Evolutionary conservation across 441 rosid genomes (phyloP).

Genomic region (Manihot esculenta): DNA sequence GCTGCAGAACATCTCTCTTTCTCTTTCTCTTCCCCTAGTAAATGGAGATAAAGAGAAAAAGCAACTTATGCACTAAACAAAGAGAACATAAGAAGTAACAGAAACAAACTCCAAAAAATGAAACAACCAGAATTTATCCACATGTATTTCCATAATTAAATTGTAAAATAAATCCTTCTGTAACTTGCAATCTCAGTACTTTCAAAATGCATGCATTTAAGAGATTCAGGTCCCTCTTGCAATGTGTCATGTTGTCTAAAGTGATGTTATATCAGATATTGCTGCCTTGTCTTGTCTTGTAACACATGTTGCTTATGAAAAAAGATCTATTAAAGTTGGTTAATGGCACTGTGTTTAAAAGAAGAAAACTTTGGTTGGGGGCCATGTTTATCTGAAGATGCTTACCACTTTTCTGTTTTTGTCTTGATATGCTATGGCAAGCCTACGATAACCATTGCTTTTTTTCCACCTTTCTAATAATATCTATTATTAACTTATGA

Average conservation of each 20-base stretch:
- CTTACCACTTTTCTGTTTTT: background rate
- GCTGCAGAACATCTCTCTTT: background rate
- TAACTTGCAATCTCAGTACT: background rate
- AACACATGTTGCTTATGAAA: background rate
- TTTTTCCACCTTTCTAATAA: background rate
- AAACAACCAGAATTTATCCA: slow-evolving; percentile 7
- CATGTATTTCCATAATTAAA: slow-evolving; percentile 10
- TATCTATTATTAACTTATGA: background rate
- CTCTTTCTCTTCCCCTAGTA: background rate
- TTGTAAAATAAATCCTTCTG: slow-evolving; percentile 8
- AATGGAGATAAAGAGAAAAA: slow-evolving; percentile 22
- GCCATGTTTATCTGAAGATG: slow-evolving; percentile 8
- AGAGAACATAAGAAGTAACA: slow-evolving; percentile 12
- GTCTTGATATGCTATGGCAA: background rate
- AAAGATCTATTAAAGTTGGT: background rate
- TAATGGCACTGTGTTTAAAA: background rate
- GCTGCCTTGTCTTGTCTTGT: background rate
- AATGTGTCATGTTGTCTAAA: slow-evolving; percentile 10
- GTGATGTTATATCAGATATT: background rate
- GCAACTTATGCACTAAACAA: slow-evolving; percentile 1
- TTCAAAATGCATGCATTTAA: background rate
- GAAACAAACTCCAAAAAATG: slow-evolving; percentile 17
- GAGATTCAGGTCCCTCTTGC: background rate
- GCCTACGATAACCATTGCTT: background rate
- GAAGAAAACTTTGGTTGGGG: slow-evolving; percentile 7